A percentile compares a stretch with the other conserved stretches of the same genome.
These are phyloP conservation scores for Juglanconis oblonga DNA, from an alignment of 2,329 filamentous ascomycete genomes.

Conservation along the genomic window DNA sequence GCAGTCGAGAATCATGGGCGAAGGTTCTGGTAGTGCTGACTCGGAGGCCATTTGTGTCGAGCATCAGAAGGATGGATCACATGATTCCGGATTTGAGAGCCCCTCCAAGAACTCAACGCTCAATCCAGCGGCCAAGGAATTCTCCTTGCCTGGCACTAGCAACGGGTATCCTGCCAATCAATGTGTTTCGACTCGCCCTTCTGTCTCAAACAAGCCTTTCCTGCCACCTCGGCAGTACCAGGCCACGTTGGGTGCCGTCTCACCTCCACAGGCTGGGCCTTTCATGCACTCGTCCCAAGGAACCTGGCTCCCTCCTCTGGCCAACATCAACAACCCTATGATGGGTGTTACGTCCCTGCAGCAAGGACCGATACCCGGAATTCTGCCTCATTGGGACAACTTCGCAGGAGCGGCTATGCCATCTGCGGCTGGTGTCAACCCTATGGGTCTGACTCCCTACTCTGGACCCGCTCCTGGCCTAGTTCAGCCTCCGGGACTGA, in stretches of 20 bases:
- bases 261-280: neutral
- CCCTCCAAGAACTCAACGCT: constrained; percentile 8
- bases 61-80: neutral
- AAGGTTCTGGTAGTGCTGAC: neutral
- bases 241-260: neutral
- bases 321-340: neutral
- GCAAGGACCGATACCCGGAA: neutral
- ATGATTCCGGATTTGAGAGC: neutral
- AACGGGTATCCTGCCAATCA: neutral
- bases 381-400: neutral
- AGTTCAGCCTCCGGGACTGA: neutral
- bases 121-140: constrained; percentile 17
- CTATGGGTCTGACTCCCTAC: neutral
- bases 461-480: neutral
- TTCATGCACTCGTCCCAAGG: neutral
- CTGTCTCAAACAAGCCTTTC: neutral
- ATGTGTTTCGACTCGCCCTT: neutral
- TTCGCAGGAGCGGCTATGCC: neutral
- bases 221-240: neutral
- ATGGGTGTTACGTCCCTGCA: neutral
- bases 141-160: neutral
- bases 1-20: neutral
- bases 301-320: neutral
- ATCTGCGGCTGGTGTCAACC: neutral
- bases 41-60: neutral